Base-by-base conservation (phyloP, 2,329 filamentous ascomycete species). In the Blastomyces emzantsi region DNA sequence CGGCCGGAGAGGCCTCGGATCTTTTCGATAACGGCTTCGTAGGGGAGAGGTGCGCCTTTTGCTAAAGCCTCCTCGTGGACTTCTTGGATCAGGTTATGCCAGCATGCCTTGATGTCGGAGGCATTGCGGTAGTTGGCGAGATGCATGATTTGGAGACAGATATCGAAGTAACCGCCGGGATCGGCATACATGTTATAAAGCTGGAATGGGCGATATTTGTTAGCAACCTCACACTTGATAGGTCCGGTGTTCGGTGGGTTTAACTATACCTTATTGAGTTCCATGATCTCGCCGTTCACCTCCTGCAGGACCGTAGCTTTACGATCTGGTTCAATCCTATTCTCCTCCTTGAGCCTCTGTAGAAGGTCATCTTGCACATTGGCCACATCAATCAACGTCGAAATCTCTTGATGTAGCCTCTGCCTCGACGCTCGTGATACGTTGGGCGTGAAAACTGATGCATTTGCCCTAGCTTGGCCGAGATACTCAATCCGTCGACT, bases 111-210 rank as follows among this genome's bases (percentile, higher is more conserved):
- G 70, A 99, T 94, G 66, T 94, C 90, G 52, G 90, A 87, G 1
- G 90, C 83, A 71, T 93, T 95, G 70, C 93, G 89, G 79, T 96
- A 90, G 75, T 97, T 92, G 56, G 93, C 93, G 0, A 89, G 85
- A 74, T 95, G 89, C 79, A 92, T 97, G 71, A 99, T 96, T 65
- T 93, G 82, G 9, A 99, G 84, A 73, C 90, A 96, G 60, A 99
- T 84, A 73, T 97, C 94, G 77, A 92, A 93, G 81, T 99, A 99
- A 60, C 87, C 88, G 1, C 91, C 94, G 71, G 90, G 88, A 72
- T 97, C 92, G 63, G 92, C 91, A 71, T 92, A 99, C 67, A 86
- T 81, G 73, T 97, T 96, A 79, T 91, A 99, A n/a, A 99, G 85
- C 87, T 95, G 71, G 2, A 36, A 30, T 63, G 60, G 43, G 11